phyloP scores from a whole-genome alignment of 805 yeast species.

The Candida ovalis region DNA sequence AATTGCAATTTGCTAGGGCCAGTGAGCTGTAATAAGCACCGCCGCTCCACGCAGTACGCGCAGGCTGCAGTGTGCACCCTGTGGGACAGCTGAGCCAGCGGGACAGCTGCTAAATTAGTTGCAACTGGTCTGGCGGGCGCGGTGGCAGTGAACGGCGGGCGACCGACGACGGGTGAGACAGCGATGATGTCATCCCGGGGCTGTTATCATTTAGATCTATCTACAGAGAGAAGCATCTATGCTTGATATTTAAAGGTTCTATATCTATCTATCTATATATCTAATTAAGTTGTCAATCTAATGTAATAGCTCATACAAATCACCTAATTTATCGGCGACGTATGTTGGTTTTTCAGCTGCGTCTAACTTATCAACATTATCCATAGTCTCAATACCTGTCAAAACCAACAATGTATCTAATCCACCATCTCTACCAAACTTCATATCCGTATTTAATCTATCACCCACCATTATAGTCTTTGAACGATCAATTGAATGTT shows the following conservation, averaged over 20 bases:
- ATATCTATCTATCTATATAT: not conserved
- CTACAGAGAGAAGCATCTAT: too few species aligned
- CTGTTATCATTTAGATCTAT: too few species aligned
- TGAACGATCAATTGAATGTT: conserved; percentile 49
- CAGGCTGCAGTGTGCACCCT: too few species aligned
- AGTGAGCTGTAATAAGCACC: too few species aligned
- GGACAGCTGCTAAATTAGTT: too few species aligned
- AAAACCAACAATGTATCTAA: conserved; percentile 83
- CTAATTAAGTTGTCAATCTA: not conserved
- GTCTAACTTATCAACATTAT: conserved; percentile 43
- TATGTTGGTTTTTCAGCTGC: conserved; percentile 54
- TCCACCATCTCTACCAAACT: conserved; percentile 84
- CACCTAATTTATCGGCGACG: conserved; percentile 73
- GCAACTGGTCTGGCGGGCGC: too few species aligned
- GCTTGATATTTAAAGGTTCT: not conserved
- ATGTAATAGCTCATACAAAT: conserved; percentile 50
- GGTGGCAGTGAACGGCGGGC: too few species aligned
- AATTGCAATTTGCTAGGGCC: too few species aligned
- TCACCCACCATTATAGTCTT: conserved; percentile 93
- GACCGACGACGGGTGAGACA: too few species aligned
- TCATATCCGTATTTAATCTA: conserved; percentile 90
- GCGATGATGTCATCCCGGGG: too few species aligned
- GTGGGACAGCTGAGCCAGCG: too few species aligned
- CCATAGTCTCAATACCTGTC: conserved; percentile 86
- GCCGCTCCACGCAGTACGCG: too few species aligned